A percentile compares a stretch with the other conserved stretches of the same genome.
Evolutionary conservation across 257 asterid genomes (phyloP).

Genomic region (Scutellaria minor): DNA sequence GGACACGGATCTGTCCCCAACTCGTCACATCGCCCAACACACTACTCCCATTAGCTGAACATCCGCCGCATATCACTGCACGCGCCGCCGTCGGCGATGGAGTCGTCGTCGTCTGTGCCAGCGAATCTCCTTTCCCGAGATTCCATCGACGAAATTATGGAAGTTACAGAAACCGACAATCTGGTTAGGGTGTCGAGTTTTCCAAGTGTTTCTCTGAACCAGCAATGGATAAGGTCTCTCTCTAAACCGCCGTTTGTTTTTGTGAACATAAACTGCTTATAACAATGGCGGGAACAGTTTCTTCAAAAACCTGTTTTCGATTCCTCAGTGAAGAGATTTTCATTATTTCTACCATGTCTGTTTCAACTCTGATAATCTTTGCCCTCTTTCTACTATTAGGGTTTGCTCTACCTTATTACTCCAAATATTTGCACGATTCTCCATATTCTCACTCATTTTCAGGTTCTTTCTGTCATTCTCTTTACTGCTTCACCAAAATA

Average conservation of each 20-base stretch:
- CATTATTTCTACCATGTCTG: background rate
- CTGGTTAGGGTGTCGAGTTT: constrained; percentile 49
- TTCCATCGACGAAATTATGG: constrained; percentile 36
- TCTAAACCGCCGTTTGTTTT: too few species aligned
- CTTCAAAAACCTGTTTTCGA: background rate
- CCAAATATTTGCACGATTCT: constrained; percentile 34
- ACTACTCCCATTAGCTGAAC: background rate
- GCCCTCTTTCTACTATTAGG: constrained; percentile 32
- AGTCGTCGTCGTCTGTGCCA: constrained; percentile 46
- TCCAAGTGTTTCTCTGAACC: constrained; percentile 37
- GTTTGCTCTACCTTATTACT: constrained; percentile 27
- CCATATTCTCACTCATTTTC: constrained; percentile 36
- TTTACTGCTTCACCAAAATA: too few species aligned
- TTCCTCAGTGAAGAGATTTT: constrained; percentile 15
- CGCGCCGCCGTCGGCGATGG: constrained; percentile 38
- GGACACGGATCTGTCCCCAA: too few species aligned
- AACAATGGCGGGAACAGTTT: too few species aligned
- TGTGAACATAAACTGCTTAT: too few species aligned
- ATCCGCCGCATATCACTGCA: constrained; percentile 2
- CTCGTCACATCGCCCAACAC: constrained; percentile 26
- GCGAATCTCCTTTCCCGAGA: constrained; percentile 33
- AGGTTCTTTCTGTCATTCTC: constrained; percentile 34
- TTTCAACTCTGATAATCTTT: constrained; percentile 18
- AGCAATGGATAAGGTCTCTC: too few species aligned
- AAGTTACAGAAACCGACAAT: constrained; percentile 36